Base-by-base conservation (phyloP, 2,329 filamentous ascomycete species). In the Fusarium palustre region DNA sequence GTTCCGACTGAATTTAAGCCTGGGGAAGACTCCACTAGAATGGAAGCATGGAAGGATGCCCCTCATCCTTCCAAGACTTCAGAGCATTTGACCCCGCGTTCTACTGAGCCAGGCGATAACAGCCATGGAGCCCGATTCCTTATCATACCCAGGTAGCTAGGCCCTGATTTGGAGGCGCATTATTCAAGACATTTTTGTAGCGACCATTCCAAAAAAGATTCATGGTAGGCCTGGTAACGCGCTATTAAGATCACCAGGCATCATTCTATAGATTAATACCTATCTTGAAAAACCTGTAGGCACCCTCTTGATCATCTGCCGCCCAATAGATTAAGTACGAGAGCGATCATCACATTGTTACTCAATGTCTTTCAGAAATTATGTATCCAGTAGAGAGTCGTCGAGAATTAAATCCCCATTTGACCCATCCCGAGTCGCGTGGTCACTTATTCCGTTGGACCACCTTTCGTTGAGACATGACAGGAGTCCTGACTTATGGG, bases 41-140 rank as follows among this genome's bases (percentile, higher is more conserved):
- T 39, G 33, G 30, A 45, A 33, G 39, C 7, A 42, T 34, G 43
- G 22, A 58, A 53, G 31, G 42, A 30, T 48, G 43, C 66, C 66
- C 66, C 66, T 69, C 67, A 70, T 28, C 43, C 28, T 63, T 47
- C 48, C 59, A 63, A 60, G 47, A 63, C 59, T 54, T 41, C 43
- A 36, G 20, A 36, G 48, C 48, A 48, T 25, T 49, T 52, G 45
- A 70, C 67, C 67, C 66, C 66, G 67, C 66, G 58, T 41, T 54
- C 31, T 25, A 25, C 7, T 47, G 30, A 25, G 12, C 38, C 31
- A 34, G 46, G 36, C 45, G 63, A 55, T 64, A 67, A 68, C 66
- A 54, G 45, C 38, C 66, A 50, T n/a, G n/a, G n/a, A n/a, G 49
- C 50, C 52, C 59, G 13, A 49, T 33, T 67, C 47, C 50, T 70